These are phyloP conservation scores for Coelastrella sp. DNA, from an alignment of 139 green algal genomes.

Conservation along the genomic window DNA sequence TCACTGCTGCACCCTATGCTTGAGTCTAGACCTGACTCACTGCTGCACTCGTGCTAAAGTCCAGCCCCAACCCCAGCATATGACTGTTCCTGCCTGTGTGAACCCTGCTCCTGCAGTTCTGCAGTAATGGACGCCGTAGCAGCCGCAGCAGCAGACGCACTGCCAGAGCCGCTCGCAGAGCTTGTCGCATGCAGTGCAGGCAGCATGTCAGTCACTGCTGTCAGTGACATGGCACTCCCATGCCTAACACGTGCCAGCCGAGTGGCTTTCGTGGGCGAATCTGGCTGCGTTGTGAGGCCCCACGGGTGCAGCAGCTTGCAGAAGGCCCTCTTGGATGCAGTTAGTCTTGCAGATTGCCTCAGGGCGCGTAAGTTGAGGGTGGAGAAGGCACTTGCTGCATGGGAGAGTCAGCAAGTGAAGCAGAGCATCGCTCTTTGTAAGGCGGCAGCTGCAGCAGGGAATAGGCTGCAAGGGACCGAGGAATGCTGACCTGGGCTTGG, in stretches of 20 bases:
- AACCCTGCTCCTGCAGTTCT: not conserved
- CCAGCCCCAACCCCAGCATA: too few relatives aligned
- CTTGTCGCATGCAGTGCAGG: not conserved
- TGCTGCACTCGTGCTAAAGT: too few relatives aligned
- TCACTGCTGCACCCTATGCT: too few relatives aligned
- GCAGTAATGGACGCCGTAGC: conserved; percentile 27
- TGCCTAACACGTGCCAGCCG: not conserved
- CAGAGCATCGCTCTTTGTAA: conserved; percentile 8
- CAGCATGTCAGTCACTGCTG: conserved; percentile 31
- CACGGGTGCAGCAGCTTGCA: conserved; percentile 20
- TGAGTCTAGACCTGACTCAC: too few relatives aligned
- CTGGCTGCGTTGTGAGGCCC: conserved; percentile 27
- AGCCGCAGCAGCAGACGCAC: conserved; percentile 6
- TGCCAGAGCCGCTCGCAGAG: conserved; percentile 28
- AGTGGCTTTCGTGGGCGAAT: conserved; percentile 26
- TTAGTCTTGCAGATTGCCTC: not conserved
- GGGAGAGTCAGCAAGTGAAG: conserved; percentile 30
- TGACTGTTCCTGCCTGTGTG: too few relatives aligned
- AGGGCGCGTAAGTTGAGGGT: not conserved
- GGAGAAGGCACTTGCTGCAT: not conserved
- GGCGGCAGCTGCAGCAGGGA: conserved; percentile 4
- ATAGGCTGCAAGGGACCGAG: conserved; percentile 31
- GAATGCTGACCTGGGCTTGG: not conserved
- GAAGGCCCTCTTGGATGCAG: not conserved
- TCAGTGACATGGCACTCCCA: conserved; percentile 29